Evolutionary conservation across 495 filamentous ascomycete species (phyloP), one percentile per base, ranked within the genome.

Genomic region (Saxispiralis lemnorum): DNA sequence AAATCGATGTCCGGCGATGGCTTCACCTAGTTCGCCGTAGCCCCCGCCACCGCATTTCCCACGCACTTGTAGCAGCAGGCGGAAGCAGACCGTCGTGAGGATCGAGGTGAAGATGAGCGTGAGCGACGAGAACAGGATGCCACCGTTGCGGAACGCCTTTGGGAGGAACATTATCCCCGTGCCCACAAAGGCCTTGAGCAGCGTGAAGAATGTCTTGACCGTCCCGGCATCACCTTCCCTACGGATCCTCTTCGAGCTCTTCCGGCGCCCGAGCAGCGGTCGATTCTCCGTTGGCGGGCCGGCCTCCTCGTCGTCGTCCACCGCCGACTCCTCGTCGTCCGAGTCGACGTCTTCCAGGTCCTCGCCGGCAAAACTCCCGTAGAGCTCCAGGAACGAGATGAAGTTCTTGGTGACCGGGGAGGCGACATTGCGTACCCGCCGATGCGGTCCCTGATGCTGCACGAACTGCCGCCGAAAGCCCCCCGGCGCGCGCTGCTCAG

Each of bases 361-460:
- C 51, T 83, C 78, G 6, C 78, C 78, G 0, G 78, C 78, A 54
- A 83, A 83, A 38, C 66, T 70, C 0, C 77, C 78, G 54, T 81
- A 83, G 6, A 81, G 56, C 36, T 78, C 73, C 10, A 83, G 63
- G 48, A 81, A 83, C 33, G 76, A 71, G 30, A 78, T 67, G 47
- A 83, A 83, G 48, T 73, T 73, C n/a, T 60, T 58, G 0, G 78
- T 77, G 13, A 78, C 59, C 10, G 74, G 71, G 46, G 60, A 41
- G 42, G 60, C 34, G 47, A 63, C 48, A 57, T 60, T 55, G n/a
- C 47, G 52, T 16, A 56, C 59, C 36, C 64, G 62, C 13, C 46
- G 18, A n/a, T 53, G 41, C 14, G 41, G 34, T 7, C 17, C 28
- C 31, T 67, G 63, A 35, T 73, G 69, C 14, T 58, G 68, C 20